phyloP scores from a whole-genome alignment of 306 rosid species.

The Geum urbanum region DNA sequence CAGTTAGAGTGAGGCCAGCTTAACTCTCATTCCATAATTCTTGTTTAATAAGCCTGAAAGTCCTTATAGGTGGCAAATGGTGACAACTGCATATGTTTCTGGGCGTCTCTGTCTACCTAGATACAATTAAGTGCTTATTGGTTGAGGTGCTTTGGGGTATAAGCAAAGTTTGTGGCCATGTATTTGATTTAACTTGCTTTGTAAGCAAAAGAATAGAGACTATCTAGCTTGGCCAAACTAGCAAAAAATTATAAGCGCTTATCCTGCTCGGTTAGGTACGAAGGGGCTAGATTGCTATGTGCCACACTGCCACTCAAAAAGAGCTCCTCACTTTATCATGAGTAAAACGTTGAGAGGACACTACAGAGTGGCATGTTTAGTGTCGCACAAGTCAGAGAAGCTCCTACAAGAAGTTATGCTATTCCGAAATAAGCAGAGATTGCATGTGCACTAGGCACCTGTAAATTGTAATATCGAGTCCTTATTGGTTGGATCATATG shows the following conservation, averaged over 20 bases:
- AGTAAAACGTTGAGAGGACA: conserved; percentile 65
- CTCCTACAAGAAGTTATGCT: neutral
- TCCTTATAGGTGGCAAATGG: conserved; percentile 29
- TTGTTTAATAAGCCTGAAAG: conserved; percentile 78
- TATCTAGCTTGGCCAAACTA: conserved; percentile 19
- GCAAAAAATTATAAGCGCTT: conserved; percentile 23
- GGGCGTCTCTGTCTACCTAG: conserved; percentile 16
- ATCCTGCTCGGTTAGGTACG: conserved; percentile 44
- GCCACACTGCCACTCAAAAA: conserved; percentile 30
- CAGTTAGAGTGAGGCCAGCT: conserved; percentile 68
- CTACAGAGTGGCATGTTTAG: conserved; percentile 24
- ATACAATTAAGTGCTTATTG: conserved; percentile 52
- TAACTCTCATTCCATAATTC: conserved; percentile 50
- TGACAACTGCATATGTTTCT: neutral
- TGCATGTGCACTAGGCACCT: too few relatives aligned
- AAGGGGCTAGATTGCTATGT: conserved; percentile 23
- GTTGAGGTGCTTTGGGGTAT: conserved; percentile 87
- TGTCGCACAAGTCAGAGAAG: neutral
- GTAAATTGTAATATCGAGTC: too few relatives aligned
- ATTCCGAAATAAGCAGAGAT: too few relatives aligned
- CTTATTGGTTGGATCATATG: too few relatives aligned
- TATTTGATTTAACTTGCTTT: conserved; percentile 71
- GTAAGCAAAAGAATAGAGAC: conserved; percentile 50
- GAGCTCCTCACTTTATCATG: conserved; percentile 41
- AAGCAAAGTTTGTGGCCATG: conserved; percentile 89